Evolutionary conservation across 176 grass and related monocot species (phyloP), one percentile per base, ranked within the genome.

Genomic region (Carex parvula): DNA sequence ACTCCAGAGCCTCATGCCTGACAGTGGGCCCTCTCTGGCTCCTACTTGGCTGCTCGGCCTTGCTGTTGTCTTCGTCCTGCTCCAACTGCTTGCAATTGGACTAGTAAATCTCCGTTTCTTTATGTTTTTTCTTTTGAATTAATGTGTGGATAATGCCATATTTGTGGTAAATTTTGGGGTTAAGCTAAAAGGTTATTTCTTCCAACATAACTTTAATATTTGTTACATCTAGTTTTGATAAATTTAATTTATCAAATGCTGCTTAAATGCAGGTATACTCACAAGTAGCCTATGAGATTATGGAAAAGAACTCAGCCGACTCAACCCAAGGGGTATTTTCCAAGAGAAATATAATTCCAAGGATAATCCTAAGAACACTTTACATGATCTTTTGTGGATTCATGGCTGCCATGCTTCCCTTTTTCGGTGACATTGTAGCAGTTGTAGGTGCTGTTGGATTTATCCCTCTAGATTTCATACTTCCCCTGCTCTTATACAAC

Each of bases 261-360:
- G 56, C 5, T 82, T 74, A 41, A 59, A 30, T 35, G 3, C 68
- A 93, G 91, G 91, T 98, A 9, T 93, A 97, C 60, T 94, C 95
- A 0, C 92, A 98, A 76, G 95, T 98, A 79, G 95, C 92, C 2
- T 98, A 91, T 50, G 91, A 98, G 89, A 94, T 98, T 60, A 93
- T 94, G 92, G 92, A 94, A 88, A 98, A 98, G 88, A 87, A 64
- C 79, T 94, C 92, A n/a, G 89, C 95, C 0, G 89, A 91, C 26
- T 69, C 15, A 1, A 79, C 59, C 6, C 35, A 85, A 64, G 83
- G 85, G 12, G 83, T 46, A 60, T 91, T 91, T 73, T 91, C 89
- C 17, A 91, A 57, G 55, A 64, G 89, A 59, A 91, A 91, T 60
- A 83, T 91, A 4, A 81, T 91, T 18, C 89, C 89, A 21, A 72